These are phyloP conservation scores for Fusarium nodosum DNA, from an alignment of 2,329 filamentous ascomycete genomes.

Conservation along the genomic window DNA sequence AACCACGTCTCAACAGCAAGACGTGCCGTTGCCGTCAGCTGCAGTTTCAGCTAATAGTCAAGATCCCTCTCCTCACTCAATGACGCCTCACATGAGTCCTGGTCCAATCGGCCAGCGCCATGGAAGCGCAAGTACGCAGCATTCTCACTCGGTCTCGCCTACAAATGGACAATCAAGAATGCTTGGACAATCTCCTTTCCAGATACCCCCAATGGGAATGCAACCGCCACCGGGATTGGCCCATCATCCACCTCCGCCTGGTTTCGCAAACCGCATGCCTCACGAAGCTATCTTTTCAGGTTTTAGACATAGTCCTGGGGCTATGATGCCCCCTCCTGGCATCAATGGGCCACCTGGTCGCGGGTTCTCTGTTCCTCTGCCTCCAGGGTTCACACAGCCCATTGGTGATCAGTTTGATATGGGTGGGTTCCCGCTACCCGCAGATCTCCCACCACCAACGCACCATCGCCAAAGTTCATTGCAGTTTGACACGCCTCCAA, in stretches of 20 bases:
- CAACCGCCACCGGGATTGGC: conserved; percentile 58
- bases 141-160: conserved; percentile 68
- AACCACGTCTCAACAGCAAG: conserved; percentile 85
- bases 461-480: conserved; percentile 84
- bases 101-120: conserved; percentile 75
- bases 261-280: conserved; percentile 70
- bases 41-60: conserved; percentile 64
- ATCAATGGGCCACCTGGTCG: conserved; percentile 62
- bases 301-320: conserved; percentile 61
- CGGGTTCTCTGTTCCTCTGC: conserved; percentile 58
- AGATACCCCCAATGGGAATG: conserved; percentile 68
- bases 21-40: conserved; percentile 73
- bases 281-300: conserved; percentile 65
- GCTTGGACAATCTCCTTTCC: conserved; percentile 62
- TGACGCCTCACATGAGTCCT: conserved; percentile 75
- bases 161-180: conserved; percentile 56
- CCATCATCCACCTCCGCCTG: conserved; percentile 58
- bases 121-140: conserved; percentile 63
- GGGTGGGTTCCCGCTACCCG: conserved; percentile 52
- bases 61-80: conserved; percentile 70
- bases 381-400: conserved; percentile 55
- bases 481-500: conserved; percentile 70
- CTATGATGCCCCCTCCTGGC: conserved; percentile 66
- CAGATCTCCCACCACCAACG: conserved; percentile 55
- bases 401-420: conserved; percentile 52